Base-by-base conservation (phyloP, 2,329 filamentous ascomycete genomes). In the Venturia aucupariae region DNA sequence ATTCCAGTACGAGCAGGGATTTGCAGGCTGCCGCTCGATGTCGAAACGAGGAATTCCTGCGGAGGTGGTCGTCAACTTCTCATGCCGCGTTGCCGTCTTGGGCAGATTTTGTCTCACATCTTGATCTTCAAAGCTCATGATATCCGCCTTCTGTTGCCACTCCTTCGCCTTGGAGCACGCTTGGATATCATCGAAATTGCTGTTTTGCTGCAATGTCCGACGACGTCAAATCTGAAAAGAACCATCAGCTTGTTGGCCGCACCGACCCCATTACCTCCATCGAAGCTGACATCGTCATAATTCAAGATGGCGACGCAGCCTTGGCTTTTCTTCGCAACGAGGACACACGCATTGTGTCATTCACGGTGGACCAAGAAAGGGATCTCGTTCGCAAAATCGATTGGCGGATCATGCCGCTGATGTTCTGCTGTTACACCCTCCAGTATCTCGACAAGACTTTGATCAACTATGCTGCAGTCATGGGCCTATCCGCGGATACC, bases 361-460 rank as follows among this genome's bases (percentile, higher is more conserved):
- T 71, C 70, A 70, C 69, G 17, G 69, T 68, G 65, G 41, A 38
- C 2, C 60, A 67, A 59, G 66, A 67, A 32, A 61, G 71, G 61
- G 67, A 64, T 38, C 59, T 72, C 10, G 67, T 72, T 38, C 68
- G 70, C 4, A 72, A 72, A 51, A 72, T 75, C 51, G 74, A 75
- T 67, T 8, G 67, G 11, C 70, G 70, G 70, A 73, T 78, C 39
- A 72, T 77, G 68, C 75, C 75, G 4, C 65, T 77, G 13, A 75
- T 77, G 72, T 76, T 70, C 68, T 68, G 65, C 22, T 75, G 72
- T 61, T 76, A 76, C 67, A 74, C 70, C 44, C 66, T 76, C 2
- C 76, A 78, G 60, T 77, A 75, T 63, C 68, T 77, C 3, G 75
- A 78, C 66, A 77, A 78, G 63, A 74, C 72, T 4, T 65, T 76